Conservation (phyloP, 176 grass and related monocot genomes). For the Triticum dicoccoides region DNA sequence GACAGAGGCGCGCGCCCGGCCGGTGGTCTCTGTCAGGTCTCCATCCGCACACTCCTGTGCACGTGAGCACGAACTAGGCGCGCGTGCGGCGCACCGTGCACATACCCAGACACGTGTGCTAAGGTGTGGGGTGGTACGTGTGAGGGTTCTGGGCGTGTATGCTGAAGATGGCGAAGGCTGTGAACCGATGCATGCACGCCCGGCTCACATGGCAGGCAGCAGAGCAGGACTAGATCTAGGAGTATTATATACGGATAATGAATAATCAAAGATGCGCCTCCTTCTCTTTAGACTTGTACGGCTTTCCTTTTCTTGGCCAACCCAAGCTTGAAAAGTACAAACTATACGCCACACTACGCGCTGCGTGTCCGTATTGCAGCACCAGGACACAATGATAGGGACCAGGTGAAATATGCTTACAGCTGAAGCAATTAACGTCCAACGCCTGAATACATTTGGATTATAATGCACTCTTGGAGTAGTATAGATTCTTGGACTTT, state of each 20-base stretch:
- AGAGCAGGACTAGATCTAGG: neutral
- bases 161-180: neutral
- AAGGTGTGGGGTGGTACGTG: neutral
- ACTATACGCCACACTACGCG: neutral
- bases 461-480: neutral
- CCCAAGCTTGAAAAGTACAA: too few relatives aligned
- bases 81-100: neutral
- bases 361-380: neutral
- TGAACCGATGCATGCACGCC: neutral
- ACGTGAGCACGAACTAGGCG: neutral
- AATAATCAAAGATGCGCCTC: neutral
- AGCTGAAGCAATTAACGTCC: slow-evolving; percentile 16
- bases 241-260: neutral
- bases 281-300: neutral
- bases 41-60: neutral
- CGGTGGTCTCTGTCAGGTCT: slow-evolving; percentile 4
- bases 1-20: neutral
- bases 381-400: neutral
- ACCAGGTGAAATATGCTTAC: slow-evolving; percentile 15
- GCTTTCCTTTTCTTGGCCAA: neutral
- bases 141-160: neutral
- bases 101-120: neutral
- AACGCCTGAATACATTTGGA: neutral
- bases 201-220: slow-evolving; percentile 28
- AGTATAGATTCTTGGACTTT: too few relatives aligned